Evolutionary conservation across 2,329 filamentous ascomycete genomes (phyloP), one percentile per base, ranked within the genome.

Genomic region (Colletotrichum sp.): DNA sequence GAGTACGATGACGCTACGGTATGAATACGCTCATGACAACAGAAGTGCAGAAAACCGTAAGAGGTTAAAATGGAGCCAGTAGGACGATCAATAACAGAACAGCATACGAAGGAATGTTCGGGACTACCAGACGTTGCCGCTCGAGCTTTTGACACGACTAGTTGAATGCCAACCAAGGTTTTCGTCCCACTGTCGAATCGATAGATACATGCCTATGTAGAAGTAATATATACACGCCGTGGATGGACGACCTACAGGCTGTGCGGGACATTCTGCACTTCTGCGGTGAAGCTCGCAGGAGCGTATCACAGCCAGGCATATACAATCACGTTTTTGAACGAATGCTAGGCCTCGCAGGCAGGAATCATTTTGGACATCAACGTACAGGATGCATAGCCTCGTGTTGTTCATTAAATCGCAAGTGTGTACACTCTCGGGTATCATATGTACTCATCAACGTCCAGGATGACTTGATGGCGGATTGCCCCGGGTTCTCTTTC

Each of bases 371-470:
- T 29, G 25, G 25, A 27, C 27, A 59, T 59, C 55, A 0, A 9
- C 55, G 25, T 59, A 59, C 22, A 30, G 34, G n/a, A 39, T 64
- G 62, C 61, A 39, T 44, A 22, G 22, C 19, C 29, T 78, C 66
- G 52, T 69, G 22, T 80, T 79, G 79, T 78, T 81, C 77, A 78
- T 80, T 77, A 79, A 63, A 34, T 36, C 61, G 64, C 75, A 64
- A 74, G 73, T 78, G 77, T 78, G 73, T 81, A 80, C 77, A 52
- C 44, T 52, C 77, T 36, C 78, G 79, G 82, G 80, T 82, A 82
- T 83, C 81, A 79, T 82, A 79, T 82, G 77, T 81, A 80, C 79
- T 75, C 72, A 59, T 72, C 63, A 72, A 69, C 27, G 71, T 77
- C 71, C 61, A 66, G 55, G 44, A 72, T 69, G 52, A 70, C 16